Conservation (phyloP, 2,329 filamentous ascomycete species). For the Teratosphaeria epicoccoides region DNA sequence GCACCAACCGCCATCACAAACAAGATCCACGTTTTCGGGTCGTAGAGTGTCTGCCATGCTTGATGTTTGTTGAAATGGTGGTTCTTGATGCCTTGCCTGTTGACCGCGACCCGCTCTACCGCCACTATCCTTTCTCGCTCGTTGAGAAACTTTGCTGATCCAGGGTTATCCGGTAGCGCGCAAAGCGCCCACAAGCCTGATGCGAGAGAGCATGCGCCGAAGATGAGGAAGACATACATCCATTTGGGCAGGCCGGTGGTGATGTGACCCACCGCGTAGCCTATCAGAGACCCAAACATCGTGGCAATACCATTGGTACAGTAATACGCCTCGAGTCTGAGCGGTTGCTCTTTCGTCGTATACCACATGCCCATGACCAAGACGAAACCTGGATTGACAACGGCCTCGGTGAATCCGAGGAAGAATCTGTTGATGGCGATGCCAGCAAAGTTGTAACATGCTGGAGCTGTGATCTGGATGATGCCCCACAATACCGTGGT, state of each 20-base stretch:
- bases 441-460: conserved; percentile 30
- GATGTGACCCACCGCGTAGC: conserved; percentile 52
- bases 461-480: conserved; percentile 32
- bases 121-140: conserved; percentile 37
- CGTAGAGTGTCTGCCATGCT: conserved; percentile 37
- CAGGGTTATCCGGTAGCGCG: conserved; percentile 35
- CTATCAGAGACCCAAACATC: conserved; percentile 50
- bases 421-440: conserved; percentile 29
- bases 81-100: conserved; percentile 46
- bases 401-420: conserved; percentile 27
- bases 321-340: conserved; percentile 47
- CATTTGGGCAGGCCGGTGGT: conserved; percentile 39
- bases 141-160: conserved; percentile 34
- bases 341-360: conserved; percentile 33
- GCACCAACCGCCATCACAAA: conserved; percentile 56
- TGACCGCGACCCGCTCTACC: conserved; percentile 41
- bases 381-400: conserved; percentile 28
- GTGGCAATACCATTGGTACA: conserved; percentile 50
- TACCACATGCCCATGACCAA: conserved; percentile 29
- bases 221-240: conserved; percentile 50
- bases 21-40: conserved; percentile 51
- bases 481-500: conserved; percentile 34
- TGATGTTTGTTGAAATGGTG: conserved; percentile 32
- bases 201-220: conserved; percentile 27
- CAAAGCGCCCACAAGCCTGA: conserved; percentile 23